phyloP scores from a whole-genome alignment of 331 rosid genomes.

The Dryas integrifolia region DNA sequence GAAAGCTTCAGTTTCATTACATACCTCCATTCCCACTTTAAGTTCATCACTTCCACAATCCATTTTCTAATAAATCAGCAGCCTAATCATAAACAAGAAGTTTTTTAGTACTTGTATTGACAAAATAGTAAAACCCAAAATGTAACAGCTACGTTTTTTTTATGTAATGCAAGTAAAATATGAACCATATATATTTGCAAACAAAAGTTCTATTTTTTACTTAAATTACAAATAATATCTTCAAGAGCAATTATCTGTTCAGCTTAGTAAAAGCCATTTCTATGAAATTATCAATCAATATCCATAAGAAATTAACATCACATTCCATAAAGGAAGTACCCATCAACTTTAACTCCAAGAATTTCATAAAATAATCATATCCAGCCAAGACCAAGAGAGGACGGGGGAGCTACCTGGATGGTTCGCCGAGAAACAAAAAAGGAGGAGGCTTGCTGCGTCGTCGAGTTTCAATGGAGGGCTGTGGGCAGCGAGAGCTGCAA shows the following conservation, averaged over 20 bases:
- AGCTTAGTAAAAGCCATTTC: too few species aligned
- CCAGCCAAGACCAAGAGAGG: not conserved
- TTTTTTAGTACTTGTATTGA: not conserved
- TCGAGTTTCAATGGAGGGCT: not conserved
- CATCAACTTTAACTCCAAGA: not conserved
- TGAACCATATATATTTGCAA: not conserved
- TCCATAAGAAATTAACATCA: not conserved
- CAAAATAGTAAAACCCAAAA: not conserved
- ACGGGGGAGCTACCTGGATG: not conserved
- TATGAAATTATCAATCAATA: not conserved
- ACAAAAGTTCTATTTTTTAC: not conserved
- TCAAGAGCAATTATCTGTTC: not conserved
- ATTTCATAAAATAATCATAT: not conserved
- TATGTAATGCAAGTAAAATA: not conserved
- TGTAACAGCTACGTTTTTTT: not conserved
- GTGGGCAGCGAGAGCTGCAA: not conserved
- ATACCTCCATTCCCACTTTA: slow-evolving; percentile 12
- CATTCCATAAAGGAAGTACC: not conserved
- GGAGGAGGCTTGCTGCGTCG: not conserved
- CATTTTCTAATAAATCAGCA: slow-evolving; percentile 12
- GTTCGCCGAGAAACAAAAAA: not conserved
- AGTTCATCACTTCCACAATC: slow-evolving; percentile 1
- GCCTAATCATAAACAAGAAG: slow-evolving; percentile 14
- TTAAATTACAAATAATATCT: not conserved
- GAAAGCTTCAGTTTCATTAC: slow-evolving; percentile 17